These are phyloP conservation scores for Syncephalastrum monosporum DNA, from an alignment of 371 early-diverging fungal genomes.

Conservation along the genomic window DNA sequence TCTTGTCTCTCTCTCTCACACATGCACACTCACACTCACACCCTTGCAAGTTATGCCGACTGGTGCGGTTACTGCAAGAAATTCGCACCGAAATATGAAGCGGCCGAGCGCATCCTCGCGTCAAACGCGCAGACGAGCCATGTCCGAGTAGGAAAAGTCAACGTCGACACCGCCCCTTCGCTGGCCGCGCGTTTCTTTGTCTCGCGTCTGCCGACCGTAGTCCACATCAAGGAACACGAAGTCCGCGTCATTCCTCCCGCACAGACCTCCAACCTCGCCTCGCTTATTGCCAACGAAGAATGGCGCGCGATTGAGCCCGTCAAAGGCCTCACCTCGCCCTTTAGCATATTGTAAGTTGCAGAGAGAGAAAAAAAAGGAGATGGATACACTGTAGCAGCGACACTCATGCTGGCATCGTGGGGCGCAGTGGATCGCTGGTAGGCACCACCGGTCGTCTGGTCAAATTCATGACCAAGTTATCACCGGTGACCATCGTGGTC, in stretches of 20 bases:
- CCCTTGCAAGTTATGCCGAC: slow-evolving; percentile 34
- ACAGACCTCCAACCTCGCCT: slow-evolving; percentile 19
- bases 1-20: too few species aligned
- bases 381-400: not conserved
- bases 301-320: slow-evolving; percentile 36
- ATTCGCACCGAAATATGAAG: slow-evolving; percentile 31
- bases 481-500: slow-evolving; percentile 29
- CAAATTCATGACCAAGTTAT: slow-evolving; percentile 29
- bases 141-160: slow-evolving; percentile 35
- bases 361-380: not conserved
- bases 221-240: slow-evolving; percentile 42
- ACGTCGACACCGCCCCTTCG: slow-evolving; percentile 39
- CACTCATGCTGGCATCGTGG: not conserved
- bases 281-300: slow-evolving; percentile 22
- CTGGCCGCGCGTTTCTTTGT: slow-evolving; percentile 48
- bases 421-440: slow-evolving; percentile 33
- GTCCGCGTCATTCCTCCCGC: slow-evolving; percentile 22
- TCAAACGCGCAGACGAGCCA: slow-evolving; percentile 11
- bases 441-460: slow-evolving; percentile 30
- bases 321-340: slow-evolving; percentile 35
- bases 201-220: slow-evolving; percentile 41
- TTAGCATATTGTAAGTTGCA: slow-evolving; percentile 39
- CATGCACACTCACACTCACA: not conserved
- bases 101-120: slow-evolving; percentile 22
- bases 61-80: slow-evolving; percentile 47